phyloP scores from a whole-genome alignment of 805 yeast genomes.

The Spencermartinsiella europaea region DNA sequence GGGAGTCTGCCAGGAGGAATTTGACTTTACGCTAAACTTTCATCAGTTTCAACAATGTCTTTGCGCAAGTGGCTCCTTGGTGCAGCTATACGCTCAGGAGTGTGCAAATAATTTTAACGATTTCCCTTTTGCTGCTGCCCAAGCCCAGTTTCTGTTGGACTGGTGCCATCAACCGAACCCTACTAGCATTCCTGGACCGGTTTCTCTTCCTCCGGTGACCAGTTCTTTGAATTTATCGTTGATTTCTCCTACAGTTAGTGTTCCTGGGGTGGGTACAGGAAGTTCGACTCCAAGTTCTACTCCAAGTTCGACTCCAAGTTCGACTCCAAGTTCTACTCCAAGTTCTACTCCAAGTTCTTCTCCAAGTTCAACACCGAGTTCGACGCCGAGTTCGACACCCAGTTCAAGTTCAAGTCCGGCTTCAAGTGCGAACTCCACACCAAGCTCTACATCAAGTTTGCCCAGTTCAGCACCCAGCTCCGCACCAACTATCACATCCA shows the following conservation, averaged over 20 bases:
- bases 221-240: not conserved
- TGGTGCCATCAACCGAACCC: not conserved
- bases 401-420: not conserved
- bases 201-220: not conserved
- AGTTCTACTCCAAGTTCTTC: not conserved
- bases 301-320: not conserved
- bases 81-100: not conserved
- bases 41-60: not conserved
- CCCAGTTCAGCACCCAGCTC: not conserved
- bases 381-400: not conserved
- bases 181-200: not conserved
- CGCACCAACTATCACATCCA: not conserved
- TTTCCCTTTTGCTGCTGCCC: not conserved
- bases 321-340: not conserved
- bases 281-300: not conserved
- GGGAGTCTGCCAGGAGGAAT: not conserved
- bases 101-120: not conserved
- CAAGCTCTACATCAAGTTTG: slow-evolving; percentile 1
- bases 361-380: not conserved
- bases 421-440: not conserved
- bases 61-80: not conserved
- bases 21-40: not conserved
- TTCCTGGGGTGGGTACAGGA: not conserved
- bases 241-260: not conserved
- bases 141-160: not conserved